These are phyloP conservation scores for Cichorium intybus DNA, from an alignment of 140 eudicot genomes.

Conservation along the genomic window DNA sequence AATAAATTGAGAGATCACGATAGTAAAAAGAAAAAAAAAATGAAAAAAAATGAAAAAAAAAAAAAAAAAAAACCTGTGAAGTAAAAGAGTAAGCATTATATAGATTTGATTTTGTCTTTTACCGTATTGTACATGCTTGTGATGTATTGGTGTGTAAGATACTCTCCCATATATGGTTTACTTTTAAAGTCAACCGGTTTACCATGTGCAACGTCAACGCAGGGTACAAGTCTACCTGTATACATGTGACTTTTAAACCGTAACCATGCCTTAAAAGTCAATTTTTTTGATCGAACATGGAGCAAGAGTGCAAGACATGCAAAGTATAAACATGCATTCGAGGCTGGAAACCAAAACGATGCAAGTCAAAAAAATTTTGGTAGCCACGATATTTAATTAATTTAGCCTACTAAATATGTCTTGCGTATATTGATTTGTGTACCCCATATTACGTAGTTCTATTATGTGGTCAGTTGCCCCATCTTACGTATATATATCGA, in stretches of 20 bases:
- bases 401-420: not conserved
- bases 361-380: not conserved
- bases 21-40: no score
- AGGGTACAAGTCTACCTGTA: conserved; percentile 10
- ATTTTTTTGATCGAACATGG: conserved; percentile 8
- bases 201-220: conserved; percentile 20
- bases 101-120: no score
- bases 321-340: conserved; percentile 18
- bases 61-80: no score
- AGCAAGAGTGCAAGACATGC: conserved; percentile 25
- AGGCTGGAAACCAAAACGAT: not conserved
- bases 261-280: conserved; percentile 1
- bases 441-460: not conserved
- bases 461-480: not conserved
- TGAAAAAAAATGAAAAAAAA: no score
- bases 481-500: not conserved
- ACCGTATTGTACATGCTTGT: not conserved
- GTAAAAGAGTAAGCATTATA: no score
- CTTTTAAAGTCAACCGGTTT: conserved; percentile 15
- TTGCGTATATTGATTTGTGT: not conserved
- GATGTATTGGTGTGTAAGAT: conserved; percentile 10
- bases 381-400: not conserved
- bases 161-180: not conserved
- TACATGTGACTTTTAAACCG: conserved; percentile 16
- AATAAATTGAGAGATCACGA: no score